Conservation (phyloP, 2,329 filamentous ascomycete species). For the Fusarium drepaniforme region DNA sequence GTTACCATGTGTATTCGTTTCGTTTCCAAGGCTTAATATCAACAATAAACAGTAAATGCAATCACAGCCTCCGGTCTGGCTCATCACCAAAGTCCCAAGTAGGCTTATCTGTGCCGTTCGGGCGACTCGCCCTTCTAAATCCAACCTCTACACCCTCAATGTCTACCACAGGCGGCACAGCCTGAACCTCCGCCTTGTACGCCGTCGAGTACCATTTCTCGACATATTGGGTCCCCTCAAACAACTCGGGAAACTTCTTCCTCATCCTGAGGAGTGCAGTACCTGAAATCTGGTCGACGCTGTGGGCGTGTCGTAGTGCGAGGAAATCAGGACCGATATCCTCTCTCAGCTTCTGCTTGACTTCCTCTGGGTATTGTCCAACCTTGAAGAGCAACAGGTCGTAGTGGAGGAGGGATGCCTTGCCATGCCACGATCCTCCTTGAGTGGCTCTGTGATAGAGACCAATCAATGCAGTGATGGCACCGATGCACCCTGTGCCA, state of each 20-base stretch:
- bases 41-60: background rate
- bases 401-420: conserved; percentile 75
- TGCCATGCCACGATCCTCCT: conserved; percentile 76
- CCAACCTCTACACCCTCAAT: conserved; percentile 58
- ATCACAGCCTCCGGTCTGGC: conserved; percentile 14
- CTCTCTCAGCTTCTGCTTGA: conserved; percentile 64
- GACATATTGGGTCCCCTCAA: conserved; percentile 19
- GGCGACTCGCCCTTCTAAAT: conserved; percentile 56
- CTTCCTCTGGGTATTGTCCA: conserved; percentile 65
- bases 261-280: conserved; percentile 62
- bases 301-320: conserved; percentile 69
- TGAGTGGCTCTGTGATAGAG: conserved; percentile 71
- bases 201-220: conserved; percentile 38
- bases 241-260: conserved; percentile 28
- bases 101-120: conserved; percentile 69
- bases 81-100: conserved; percentile 61
- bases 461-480: conserved; percentile 74
- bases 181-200: conserved; percentile 49
- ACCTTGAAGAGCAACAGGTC: conserved; percentile 74
- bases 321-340: conserved; percentile 67
- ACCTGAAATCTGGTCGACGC: conserved; percentile 74
- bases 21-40: background rate
- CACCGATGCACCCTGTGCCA: conserved; percentile 79
- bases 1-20: background rate
- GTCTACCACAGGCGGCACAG: conserved; percentile 60